A percentile compares a stretch with the other conserved stretches of the same genome.
Conservation (phyloP, 768 basidiomycete genomes). For the Clitopilus passeckerianus region DNA sequence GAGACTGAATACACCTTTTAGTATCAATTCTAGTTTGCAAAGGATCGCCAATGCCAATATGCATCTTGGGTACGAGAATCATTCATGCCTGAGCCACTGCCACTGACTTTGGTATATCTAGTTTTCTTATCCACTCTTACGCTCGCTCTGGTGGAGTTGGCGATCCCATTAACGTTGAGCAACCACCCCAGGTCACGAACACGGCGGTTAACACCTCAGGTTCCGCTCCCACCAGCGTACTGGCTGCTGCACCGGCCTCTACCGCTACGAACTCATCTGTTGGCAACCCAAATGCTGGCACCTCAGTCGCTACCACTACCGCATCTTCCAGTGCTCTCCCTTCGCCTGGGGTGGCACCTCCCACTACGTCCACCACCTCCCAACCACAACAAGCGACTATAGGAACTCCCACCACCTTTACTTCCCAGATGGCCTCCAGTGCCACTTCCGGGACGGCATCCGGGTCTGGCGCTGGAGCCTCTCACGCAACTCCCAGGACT, state of each 20-base stretch:
- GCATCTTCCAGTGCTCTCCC: background rate
- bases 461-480: background rate
- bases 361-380: background rate
- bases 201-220: too few relatives aligned
- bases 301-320: background rate
- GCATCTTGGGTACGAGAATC: background rate
- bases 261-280: too few relatives aligned
- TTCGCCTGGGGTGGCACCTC: too few relatives aligned
- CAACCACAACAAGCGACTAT: background rate
- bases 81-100: background rate
- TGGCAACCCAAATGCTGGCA: too few relatives aligned
- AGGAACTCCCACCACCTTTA: background rate
- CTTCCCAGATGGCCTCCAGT: background rate
- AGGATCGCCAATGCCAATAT: background rate
- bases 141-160: background rate
- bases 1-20: background rate
- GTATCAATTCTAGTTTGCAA: background rate
- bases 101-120: background rate
- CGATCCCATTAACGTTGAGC: too few relatives aligned
- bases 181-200: too few relatives aligned
- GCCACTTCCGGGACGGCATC: background rate
- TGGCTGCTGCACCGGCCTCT: too few relatives aligned
- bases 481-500: background rate
- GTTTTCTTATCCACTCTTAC: background rate
- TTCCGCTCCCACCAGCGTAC: too few relatives aligned